Evolutionary conservation across 768 basidiomycete genomes (phyloP).

Genomic region (Lentinula aciculospora): DNA sequence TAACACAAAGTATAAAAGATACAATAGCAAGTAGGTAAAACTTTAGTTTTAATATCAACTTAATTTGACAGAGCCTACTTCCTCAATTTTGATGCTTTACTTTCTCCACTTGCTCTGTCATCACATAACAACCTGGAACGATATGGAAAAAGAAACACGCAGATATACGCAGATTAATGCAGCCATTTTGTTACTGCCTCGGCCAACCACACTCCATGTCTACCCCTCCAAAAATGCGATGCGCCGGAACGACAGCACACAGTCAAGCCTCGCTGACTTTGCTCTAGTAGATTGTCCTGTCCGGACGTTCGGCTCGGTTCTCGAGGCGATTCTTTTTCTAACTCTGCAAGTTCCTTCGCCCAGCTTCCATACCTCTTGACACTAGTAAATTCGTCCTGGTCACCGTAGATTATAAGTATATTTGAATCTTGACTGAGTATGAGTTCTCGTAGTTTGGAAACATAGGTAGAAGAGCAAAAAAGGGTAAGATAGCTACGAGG

Average conservation of each 20-base stretch:
- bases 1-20: too few relatives aligned
- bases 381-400: not conserved
- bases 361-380: not conserved
- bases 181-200: not conserved
- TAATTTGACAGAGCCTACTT: too few relatives aligned
- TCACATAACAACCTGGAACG: too few relatives aligned
- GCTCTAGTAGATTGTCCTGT: too few relatives aligned
- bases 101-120: too few relatives aligned
- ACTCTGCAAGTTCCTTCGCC: not conserved
- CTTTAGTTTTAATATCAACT: too few relatives aligned
- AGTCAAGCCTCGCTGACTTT: not conserved
- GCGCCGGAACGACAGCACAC: not conserved
- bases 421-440: constrained; percentile 38
- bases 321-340: not conserved
- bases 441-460: constrained; percentile 42
- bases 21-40: too few relatives aligned
- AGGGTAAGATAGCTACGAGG: constrained; percentile 63
- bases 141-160: too few relatives aligned
- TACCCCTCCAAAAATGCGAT: constrained; percentile 2
- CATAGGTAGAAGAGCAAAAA: constrained; percentile 56
- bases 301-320: too few relatives aligned
- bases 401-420: constrained; percentile 60
- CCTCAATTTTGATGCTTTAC: too few relatives aligned
- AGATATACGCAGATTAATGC: too few relatives aligned
- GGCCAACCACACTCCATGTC: not conserved